Conservation (phyloP, 2,329 filamentous ascomycete species). For the Colletotrichum paranaense region DNA sequence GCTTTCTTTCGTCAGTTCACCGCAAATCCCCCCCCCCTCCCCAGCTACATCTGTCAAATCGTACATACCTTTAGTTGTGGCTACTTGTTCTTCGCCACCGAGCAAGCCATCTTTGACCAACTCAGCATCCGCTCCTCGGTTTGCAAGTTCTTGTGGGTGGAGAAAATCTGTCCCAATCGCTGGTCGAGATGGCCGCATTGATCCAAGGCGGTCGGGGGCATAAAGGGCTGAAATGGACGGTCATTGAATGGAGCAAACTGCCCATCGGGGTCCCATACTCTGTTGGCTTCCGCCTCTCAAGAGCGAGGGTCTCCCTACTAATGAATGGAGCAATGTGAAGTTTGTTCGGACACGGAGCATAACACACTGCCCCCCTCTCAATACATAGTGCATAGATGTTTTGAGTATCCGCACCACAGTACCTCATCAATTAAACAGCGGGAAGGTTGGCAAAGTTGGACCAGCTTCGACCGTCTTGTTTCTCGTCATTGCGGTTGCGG, state of each 20-base stretch:
- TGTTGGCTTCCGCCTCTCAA: not conserved
- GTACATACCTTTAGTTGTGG: not conserved
- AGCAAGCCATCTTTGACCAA: not conserved
- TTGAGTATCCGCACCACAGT: not conserved
- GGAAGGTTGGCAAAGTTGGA: not conserved
- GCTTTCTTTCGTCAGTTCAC: not conserved
- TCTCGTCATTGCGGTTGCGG: not conserved
- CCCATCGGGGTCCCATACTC: not conserved
- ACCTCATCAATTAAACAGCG: not conserved
- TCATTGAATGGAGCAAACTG: not conserved
- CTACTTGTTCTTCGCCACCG: not conserved
- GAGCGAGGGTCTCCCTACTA: not conserved
- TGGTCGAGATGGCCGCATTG: not conserved
- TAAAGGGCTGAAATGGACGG: not conserved
- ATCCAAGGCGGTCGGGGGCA: not conserved
- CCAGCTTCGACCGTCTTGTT: not conserved
- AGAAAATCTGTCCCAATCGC: not conserved
- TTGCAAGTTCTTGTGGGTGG: not conserved
- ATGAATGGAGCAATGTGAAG: not conserved
- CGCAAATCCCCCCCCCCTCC: not conserved
- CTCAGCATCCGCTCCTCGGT: not conserved
- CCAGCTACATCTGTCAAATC: not conserved
- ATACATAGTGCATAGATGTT: no score
- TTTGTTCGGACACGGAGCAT: not conserved
- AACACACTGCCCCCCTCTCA: not conserved